Percentiles rank a stretch among this genome's conserved stretches.
Evolutionary conservation across 306 rosid species (phyloP).

Genomic region (Comarum palustre): DNA sequence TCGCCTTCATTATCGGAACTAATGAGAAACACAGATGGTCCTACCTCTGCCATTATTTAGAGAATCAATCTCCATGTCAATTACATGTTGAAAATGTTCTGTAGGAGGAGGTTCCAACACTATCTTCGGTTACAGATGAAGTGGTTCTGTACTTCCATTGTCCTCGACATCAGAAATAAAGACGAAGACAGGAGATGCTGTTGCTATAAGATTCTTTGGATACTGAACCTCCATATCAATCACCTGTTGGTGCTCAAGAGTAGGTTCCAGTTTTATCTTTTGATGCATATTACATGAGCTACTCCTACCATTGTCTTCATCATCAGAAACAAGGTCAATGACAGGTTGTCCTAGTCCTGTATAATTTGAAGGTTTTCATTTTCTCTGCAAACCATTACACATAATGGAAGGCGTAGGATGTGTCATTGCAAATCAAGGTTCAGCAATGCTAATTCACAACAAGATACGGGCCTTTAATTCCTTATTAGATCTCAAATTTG

Average conservation of each 20-base stretch:
- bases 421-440: background rate
- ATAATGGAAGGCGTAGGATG: background rate
- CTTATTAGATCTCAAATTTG: too few relatives aligned
- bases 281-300: too few relatives aligned
- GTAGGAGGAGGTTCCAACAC: background rate
- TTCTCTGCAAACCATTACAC: background rate
- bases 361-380: background rate
- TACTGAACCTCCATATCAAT: background rate
- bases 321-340: background rate
- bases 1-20: conserved; percentile 4
- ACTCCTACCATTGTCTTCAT: background rate
- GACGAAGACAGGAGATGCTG: background rate
- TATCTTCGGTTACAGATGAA: background rate
- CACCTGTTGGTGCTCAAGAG: background rate
- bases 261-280: background rate
- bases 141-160: background rate
- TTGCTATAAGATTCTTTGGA: background rate
- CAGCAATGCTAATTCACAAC: background rate
- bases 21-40: background rate
- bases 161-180: conserved; percentile 2
- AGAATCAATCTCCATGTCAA: conserved; percentile 35
- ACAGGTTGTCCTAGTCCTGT: background rate
- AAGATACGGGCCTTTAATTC: background rate
- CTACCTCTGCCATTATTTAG: background rate
- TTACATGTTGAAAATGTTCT: background rate